These are phyloP conservation scores for Medicago ruthenica DNA, from an alignment of 306 rosid species.

Conservation along the genomic window DNA sequence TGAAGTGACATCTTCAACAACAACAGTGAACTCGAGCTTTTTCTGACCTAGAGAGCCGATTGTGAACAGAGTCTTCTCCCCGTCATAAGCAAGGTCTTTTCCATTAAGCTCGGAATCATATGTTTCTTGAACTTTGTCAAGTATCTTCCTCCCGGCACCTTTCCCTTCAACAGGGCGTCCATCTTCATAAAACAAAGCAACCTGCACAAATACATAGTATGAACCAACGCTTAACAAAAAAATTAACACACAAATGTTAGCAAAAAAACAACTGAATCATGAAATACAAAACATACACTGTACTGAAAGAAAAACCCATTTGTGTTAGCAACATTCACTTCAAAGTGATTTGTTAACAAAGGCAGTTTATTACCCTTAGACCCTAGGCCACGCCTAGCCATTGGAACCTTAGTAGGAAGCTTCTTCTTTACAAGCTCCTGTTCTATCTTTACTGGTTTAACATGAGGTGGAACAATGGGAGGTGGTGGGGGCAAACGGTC, in stretches of 20 bases:
- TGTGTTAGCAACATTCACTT: constrained; percentile 60
- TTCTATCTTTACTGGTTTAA: constrained; percentile 57
- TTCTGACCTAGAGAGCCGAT: constrained; percentile 83
- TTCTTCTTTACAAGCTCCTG: constrained; percentile 56
- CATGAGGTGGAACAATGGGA: constrained; percentile 72
- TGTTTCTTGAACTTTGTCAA: constrained; percentile 81
- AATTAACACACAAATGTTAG: background rate
- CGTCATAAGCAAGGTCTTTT: constrained; percentile 90
- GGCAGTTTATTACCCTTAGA: constrained; percentile 64
- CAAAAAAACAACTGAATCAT: background rate
- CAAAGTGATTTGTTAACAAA: constrained; percentile 79
- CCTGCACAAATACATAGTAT: constrained; percentile 48
- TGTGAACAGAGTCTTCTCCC: constrained; percentile 88
- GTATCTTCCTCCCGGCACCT: constrained; percentile 77
- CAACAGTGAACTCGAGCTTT: constrained; percentile 81
- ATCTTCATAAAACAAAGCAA: constrained; percentile 78
- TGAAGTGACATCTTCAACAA: constrained; percentile 70
- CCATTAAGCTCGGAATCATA: constrained; percentile 74
- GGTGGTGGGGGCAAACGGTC: constrained; percentile 82
- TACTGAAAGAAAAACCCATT: constrained; percentile 81
- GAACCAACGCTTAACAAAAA: background rate
- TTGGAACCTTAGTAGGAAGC: constrained; percentile 55
- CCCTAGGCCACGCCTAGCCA: constrained; percentile 70
- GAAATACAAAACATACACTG: constrained; percentile 64
- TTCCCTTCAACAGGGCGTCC: constrained; percentile 89